These are phyloP conservation scores for Rhododendron molle DNA, from an alignment of 148 eudicot species.

Conservation along the genomic window DNA sequence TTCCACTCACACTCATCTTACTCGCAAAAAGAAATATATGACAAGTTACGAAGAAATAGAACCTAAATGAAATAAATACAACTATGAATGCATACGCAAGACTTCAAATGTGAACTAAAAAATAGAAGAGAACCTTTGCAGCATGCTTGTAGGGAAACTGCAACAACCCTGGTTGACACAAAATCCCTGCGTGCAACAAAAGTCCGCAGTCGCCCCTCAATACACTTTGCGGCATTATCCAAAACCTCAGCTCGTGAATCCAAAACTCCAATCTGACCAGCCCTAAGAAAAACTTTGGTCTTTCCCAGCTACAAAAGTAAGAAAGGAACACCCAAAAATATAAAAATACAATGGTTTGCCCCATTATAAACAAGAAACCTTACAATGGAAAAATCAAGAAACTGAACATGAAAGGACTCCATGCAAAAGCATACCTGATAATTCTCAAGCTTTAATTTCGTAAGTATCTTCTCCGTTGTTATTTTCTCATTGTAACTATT, in stretches of 20 bases:
- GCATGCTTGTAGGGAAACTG: constrained; percentile 71
- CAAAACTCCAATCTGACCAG: constrained; percentile 89
- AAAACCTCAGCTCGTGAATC: constrained; percentile 89
- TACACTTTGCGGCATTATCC: constrained; percentile 70
- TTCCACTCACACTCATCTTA: background rate
- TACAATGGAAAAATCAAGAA: background rate
- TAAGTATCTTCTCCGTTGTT: constrained; percentile 64
- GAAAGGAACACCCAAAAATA: background rate
- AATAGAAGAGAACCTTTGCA: constrained; percentile 61
- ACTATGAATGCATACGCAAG: background rate
- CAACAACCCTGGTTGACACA: constrained; percentile 50
- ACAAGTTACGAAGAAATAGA: background rate
- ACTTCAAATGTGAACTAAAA: background rate
- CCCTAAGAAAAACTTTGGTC: constrained; percentile 93
- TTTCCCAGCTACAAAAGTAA: constrained; percentile 64
- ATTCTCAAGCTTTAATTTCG: constrained; percentile 75
- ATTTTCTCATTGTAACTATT: constrained; percentile 76
- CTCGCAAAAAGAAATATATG: background rate
- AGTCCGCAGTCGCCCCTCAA: constrained; percentile 67
- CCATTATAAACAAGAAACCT: background rate
- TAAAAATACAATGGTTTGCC: background rate
- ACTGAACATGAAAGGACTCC: background rate
- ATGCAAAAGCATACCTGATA: constrained; percentile 56
- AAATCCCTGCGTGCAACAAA: constrained; percentile 67
- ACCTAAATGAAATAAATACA: background rate